Conservation (phyloP, 2,329 filamentous ascomycete genomes). For the Tolypocladium paradoxum region DNA sequence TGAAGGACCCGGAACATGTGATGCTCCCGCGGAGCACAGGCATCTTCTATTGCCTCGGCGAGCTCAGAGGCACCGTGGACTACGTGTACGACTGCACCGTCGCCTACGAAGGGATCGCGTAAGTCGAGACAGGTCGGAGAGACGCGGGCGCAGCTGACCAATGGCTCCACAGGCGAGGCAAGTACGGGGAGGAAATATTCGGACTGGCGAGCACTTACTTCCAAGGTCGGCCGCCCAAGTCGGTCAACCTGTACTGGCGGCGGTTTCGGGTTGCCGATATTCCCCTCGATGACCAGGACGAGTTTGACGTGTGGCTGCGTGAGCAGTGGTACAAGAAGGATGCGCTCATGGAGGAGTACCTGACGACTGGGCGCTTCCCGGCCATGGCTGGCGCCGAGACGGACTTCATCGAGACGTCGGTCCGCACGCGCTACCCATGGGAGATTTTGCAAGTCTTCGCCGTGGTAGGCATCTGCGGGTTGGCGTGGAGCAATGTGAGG, state of each 20-base stretch:
- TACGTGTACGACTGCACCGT: slow-evolving; percentile 92
- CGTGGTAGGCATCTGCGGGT: slow-evolving; percentile 32
- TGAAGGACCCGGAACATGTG: slow-evolving; percentile 62
- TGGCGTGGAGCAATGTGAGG: slow-evolving; percentile 29
- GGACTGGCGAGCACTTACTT: slow-evolving; percentile 80
- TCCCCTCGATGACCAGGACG: slow-evolving; percentile 60
- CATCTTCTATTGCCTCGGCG: slow-evolving; percentile 66
- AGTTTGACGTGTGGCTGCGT: slow-evolving; percentile 77
- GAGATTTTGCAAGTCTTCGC: slow-evolving; percentile 46
- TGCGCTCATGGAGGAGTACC: slow-evolving; percentile 72
- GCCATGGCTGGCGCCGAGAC: slow-evolving; percentile 43
- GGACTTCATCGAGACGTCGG: slow-evolving; percentile 46
- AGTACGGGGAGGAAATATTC: slow-evolving; percentile 86
- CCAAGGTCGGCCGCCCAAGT: slow-evolving; percentile 80
- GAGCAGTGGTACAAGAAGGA: slow-evolving; percentile 92
- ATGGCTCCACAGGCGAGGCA: slow-evolving; percentile 45
- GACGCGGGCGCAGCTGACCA: slow-evolving; percentile 1
- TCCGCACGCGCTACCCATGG: slow-evolving; percentile 40
- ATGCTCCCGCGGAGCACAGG: slow-evolving; percentile 74
- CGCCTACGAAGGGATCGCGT: slow-evolving; percentile 89
- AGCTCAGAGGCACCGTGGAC: slow-evolving; percentile 63
- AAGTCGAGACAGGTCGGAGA: slow-evolving; percentile 31
- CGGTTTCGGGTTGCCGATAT: slow-evolving; percentile 73
- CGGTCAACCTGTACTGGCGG: slow-evolving; percentile 94
- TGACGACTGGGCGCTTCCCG: slow-evolving; percentile 70